A percentile compares a stretch with the other conserved stretches of the same genome.
Evolutionary conservation across 176 grass and related monocot species (phyloP).

Genomic region (Eleusine indica): DNA sequence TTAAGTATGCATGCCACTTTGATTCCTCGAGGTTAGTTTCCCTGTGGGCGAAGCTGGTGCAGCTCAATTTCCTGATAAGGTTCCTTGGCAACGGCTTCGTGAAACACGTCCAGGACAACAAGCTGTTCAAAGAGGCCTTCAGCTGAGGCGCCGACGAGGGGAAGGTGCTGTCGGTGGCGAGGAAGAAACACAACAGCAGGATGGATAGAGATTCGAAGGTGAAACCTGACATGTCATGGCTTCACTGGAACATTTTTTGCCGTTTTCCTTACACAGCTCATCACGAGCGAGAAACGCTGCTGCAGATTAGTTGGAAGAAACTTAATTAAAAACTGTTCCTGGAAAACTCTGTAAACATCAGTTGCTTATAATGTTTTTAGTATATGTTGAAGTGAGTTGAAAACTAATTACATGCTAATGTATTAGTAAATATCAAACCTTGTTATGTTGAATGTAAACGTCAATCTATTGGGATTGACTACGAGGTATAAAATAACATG

Average conservation of each 20-base stretch:
- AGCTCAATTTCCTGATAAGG: conserved; percentile 31
- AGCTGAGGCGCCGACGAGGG: no score
- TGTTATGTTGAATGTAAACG: no score
- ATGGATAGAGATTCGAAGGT: background rate
- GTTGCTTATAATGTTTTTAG: no score
- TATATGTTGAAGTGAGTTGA: no score
- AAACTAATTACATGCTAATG: no score
- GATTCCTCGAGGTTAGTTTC: background rate
- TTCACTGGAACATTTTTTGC: background rate
- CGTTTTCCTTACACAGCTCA: background rate
- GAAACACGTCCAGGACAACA: conserved; percentile 10
- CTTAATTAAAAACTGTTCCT: no score
- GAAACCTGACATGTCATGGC: background rate
- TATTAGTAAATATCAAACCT: no score
- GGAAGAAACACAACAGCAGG: background rate
- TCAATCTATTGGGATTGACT: no score
- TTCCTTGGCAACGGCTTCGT: conserved; percentile 39
- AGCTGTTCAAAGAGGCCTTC: background rate
- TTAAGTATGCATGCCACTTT: no score
- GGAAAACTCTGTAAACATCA: no score
- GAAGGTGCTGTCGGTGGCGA: no score
- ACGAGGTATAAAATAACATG: no score
- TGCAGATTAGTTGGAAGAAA: background rate
- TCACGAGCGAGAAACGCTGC: background rate
- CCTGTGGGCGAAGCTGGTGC: conserved; percentile 31